Base-by-base conservation (phyloP, 768 basidiomycete species). In the Leccinum variicolor region DNA sequence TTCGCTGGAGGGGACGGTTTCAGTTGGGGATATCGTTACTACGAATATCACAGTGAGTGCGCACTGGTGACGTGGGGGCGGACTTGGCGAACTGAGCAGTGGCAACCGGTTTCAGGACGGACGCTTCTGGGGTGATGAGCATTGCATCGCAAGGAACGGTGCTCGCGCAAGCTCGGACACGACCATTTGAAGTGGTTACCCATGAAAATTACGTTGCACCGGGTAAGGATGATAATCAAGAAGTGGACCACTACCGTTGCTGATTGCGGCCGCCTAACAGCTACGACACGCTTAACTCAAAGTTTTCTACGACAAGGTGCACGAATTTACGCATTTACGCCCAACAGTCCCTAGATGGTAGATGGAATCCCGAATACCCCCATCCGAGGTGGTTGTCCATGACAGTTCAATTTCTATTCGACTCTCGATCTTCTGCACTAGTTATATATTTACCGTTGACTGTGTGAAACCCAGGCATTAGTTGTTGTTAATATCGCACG, bases 1-100 rank as follows among this genome's bases (percentile, higher is more conserved):
- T 96, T 56, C 83, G 91, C 17, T 82, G 82, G 76, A 79, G 83
- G 25, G 94, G 94, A 8, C 81, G 79, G 17, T 97, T 87, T 74
- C 83, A 84, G 66, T 78, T 95, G 54, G 83, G 85, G 52, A 80
- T 93, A 54, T 85, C 82, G 51, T 78, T 95, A 52, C 77, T 91
- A 72, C 81, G 83, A 67, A 82, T 91, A 65, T 86, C 86, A 64
- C 84, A 83, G 93, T 86, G 76, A 81, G 86, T 77, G 48, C 33
- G 56, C 48, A 47, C 23, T 57, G 60, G 55, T 45, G 21, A 57
- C 49, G 64, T 65, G 51, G 45, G 54, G 39, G 41, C 43, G 39
- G 50, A 55, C 41, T 43, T 50, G 14, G 34, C 53, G 43, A 59
- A 52, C 59, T 64, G 57, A 67, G 62, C 50, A 52, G 34, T 57